Conservation (phyloP, 768 basidiomycete species). For the Tricholoma sp. region DNA sequence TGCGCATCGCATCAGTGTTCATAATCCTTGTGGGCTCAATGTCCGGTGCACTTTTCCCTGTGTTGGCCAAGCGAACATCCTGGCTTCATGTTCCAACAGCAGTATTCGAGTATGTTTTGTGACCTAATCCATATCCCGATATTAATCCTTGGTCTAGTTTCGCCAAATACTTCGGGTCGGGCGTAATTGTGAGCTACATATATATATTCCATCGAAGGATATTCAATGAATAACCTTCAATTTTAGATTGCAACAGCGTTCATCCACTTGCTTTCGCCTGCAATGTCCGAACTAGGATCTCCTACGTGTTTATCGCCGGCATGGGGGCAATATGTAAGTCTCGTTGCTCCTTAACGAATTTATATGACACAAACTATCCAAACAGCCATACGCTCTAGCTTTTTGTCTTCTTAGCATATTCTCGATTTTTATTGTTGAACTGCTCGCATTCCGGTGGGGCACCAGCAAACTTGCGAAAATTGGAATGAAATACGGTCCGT, state of each 20-base stretch:
- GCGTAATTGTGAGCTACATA: conserved; percentile 64
- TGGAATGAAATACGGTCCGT: conserved; percentile 58
- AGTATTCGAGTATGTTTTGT: conserved; percentile 61
- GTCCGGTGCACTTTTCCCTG: conserved; percentile 65
- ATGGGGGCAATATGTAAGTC: conserved; percentile 75
- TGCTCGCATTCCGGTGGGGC: conserved; percentile 86
- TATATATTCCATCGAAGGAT: background rate
- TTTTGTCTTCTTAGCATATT: conserved; percentile 81
- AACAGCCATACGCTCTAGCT: conserved; percentile 76
- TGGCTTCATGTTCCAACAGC: conserved; percentile 52
- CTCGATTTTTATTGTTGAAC: conserved; percentile 76
- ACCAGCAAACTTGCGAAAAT: conserved; percentile 62
- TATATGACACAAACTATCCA: conserved; percentile 2
- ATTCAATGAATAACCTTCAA: background rate
- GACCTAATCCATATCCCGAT: background rate
- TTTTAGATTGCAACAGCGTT: conserved; percentile 83
- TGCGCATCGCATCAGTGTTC: conserved; percentile 73
- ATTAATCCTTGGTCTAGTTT: conserved; percentile 40
- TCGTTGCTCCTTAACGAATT: background rate
- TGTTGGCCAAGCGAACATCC: conserved; percentile 48
- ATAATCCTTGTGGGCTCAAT: conserved; percentile 61
- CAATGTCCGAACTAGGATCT: conserved; percentile 61
- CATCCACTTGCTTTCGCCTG: conserved; percentile 78
- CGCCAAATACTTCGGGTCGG: conserved; percentile 88
- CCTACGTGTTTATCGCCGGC: conserved; percentile 55